Percentiles rank a stretch among this genome's conserved stretches.
These are phyloP conservation scores for Vigna radiata DNA, from an alignment of 306 rosid genomes.

Conservation along the genomic window DNA sequence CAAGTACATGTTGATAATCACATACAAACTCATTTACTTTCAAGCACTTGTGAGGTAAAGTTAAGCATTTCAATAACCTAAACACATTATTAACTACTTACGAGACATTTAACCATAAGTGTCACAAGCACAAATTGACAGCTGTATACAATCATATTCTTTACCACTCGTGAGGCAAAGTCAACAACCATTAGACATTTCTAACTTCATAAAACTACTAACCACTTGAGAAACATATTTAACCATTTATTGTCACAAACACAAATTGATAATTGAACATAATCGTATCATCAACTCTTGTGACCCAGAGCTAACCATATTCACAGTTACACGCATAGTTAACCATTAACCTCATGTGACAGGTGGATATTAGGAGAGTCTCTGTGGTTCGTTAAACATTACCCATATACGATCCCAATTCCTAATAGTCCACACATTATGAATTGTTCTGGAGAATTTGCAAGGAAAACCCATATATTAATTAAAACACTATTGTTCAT, in stretches of 20 bases:
- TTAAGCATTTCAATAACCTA: not conserved
- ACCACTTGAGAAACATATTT: not conserved
- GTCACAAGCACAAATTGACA: not conserved
- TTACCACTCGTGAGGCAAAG: not conserved
- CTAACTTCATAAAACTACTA: not conserved
- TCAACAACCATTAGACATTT: not conserved
- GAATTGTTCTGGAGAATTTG: not conserved
- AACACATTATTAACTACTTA: not conserved
- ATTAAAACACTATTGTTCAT: not conserved
- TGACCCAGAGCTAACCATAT: not conserved
- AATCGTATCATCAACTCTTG: not conserved
- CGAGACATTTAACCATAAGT: not conserved
- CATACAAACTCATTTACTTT: not conserved
- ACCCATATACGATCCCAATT: not conserved
- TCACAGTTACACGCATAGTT: not conserved
- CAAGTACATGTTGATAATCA: not conserved
- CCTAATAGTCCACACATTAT: constrained; percentile 18
- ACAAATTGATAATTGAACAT: not conserved
- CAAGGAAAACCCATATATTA: constrained; percentile 17
- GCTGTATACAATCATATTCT: not conserved
- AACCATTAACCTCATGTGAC: not conserved
- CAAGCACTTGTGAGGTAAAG: not conserved
- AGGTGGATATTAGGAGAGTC: not conserved
- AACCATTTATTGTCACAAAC: not conserved
- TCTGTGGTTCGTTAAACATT: not conserved